A percentile compares a stretch with the other conserved stretches of the same genome.
Evolutionary conservation across 257 asterid species (phyloP).

Genomic region (Nicotiana tomentosiformis): DNA sequence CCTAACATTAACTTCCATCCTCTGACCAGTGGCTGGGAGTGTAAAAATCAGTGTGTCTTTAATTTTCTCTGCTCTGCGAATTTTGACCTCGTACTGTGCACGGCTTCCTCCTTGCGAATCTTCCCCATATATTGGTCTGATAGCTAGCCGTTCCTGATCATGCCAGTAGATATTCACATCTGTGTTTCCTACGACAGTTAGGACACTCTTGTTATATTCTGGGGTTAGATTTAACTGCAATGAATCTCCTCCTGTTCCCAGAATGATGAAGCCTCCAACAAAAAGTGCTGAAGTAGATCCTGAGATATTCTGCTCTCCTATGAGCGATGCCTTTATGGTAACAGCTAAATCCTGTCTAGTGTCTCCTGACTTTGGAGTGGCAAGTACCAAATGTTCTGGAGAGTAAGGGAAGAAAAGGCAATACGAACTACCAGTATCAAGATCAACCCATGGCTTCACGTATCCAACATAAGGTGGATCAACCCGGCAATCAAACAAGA

Average conservation of each 20-base stretch:
- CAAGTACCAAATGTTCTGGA: slow-evolving; percentile 51
- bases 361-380: slow-evolving; percentile 29
- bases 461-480: slow-evolving; percentile 63
- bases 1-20: slow-evolving; percentile 45
- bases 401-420: slow-evolving; percentile 79
- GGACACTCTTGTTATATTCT: slow-evolving; percentile 30
- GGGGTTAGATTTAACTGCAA: slow-evolving; percentile 49
- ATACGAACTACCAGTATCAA: slow-evolving; percentile 34
- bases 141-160: slow-evolving; percentile 35
- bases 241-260: slow-evolving; percentile 43
- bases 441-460: slow-evolving; percentile 68
- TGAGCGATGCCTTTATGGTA: slow-evolving; percentile 54
- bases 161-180: slow-evolving; percentile 57
- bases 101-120: slow-evolving; percentile 26
- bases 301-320: slow-evolving; percentile 39
- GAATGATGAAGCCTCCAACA: slow-evolving; percentile 63
- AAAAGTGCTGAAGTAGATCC: slow-evolving; percentile 78
- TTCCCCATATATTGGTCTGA: slow-evolving; percentile 32
- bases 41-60: slow-evolving; percentile 52
- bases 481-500: slow-evolving; percentile 48
- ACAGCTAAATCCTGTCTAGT: slow-evolving; percentile 32
- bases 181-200: slow-evolving; percentile 68
- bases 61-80: slow-evolving; percentile 28
- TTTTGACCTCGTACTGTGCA: slow-evolving; percentile 47
- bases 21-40: slow-evolving; percentile 76